A percentile compares a stretch with the other conserved stretches of the same genome.
Conservation (phyloP, 75 land plant genomes). For the Selaginella moellendorffii region DNA sequence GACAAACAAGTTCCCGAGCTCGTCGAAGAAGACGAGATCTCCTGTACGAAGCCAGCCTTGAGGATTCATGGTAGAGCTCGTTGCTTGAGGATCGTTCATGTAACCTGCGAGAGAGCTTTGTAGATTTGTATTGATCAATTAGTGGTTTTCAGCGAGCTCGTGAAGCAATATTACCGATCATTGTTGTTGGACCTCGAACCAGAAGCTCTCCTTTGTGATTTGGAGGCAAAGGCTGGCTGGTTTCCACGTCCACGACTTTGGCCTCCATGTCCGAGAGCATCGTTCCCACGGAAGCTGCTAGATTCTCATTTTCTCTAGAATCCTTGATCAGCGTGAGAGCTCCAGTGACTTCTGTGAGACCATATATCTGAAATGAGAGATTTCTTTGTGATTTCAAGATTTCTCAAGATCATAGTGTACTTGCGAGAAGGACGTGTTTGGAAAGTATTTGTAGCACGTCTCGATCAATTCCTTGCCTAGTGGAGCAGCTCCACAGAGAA, state of each 20-base stretch:
- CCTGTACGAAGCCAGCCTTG: background rate
- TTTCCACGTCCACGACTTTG: slow-evolving; percentile 58
- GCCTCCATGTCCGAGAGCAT: slow-evolving; percentile 60
- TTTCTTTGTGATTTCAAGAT: no score
- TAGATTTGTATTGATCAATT: no score
- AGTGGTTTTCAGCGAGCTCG: no score
- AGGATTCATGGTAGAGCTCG: background rate
- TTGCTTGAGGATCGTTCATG: background rate
- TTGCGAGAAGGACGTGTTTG: background rate
- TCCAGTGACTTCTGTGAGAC: background rate
- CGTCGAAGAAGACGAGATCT: background rate
- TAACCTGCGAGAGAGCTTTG: background rate
- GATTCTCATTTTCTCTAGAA: background rate
- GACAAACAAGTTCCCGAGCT: background rate
- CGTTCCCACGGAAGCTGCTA: slow-evolving; percentile 40
- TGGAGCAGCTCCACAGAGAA: slow-evolving; percentile 77
- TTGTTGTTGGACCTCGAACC: slow-evolving; percentile 60
- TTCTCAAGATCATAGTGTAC: background rate
- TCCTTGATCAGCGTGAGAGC: background rate
- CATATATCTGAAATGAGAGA: background rate
- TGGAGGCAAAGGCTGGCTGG: slow-evolving; percentile 35
- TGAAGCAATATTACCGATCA: slow-evolving; percentile 80
- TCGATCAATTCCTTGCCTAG: slow-evolving; percentile 68
- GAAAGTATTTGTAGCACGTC: slow-evolving; percentile 22
- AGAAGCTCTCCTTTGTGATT: slow-evolving; percentile 71